phyloP scores from a whole-genome alignment of 1,284 basidiomycete species.

The Taiwanofungus camphoratus region DNA sequence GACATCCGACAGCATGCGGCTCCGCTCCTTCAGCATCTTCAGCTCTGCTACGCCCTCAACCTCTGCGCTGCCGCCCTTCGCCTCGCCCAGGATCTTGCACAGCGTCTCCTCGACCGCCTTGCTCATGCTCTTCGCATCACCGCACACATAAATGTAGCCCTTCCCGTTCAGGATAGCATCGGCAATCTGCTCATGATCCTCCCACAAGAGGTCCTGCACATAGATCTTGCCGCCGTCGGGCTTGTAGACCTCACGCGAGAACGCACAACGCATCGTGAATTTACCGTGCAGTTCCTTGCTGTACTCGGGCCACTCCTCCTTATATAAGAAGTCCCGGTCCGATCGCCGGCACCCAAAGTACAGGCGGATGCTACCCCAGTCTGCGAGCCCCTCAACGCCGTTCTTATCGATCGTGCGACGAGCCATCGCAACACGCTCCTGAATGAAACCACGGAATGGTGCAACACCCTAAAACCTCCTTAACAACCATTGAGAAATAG shows the following conservation, averaged over 20 bases:
- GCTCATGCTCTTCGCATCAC: slow-evolving; percentile 96
- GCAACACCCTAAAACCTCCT: slow-evolving; percentile 73
- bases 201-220: slow-evolving; percentile 94
- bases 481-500: slow-evolving; percentile 7
- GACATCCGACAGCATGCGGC: slow-evolving; percentile 75
- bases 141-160: slow-evolving; percentile 93
- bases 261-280: slow-evolving; percentile 83
- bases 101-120: slow-evolving; percentile 90
- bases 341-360: slow-evolving; percentile 95
- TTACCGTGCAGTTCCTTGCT: slow-evolving; percentile 83
- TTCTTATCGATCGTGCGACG: slow-evolving; percentile 92
- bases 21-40: slow-evolving; percentile 91
- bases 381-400: slow-evolving; percentile 83
- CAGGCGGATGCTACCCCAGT: slow-evolving; percentile 92
- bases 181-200: slow-evolving; percentile 75
- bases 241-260: slow-evolving; percentile 87
- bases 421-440: slow-evolving; percentile 94
- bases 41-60: slow-evolving; percentile 88
- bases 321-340: slow-evolving; percentile 89
- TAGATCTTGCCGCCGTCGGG: slow-evolving; percentile 95
- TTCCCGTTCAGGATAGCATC: slow-evolving; percentile 90
- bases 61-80: slow-evolving; percentile 81
- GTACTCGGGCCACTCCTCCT: slow-evolving; percentile 93
- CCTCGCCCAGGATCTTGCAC: slow-evolving; percentile 84
- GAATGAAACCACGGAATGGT: slow-evolving; percentile 97